phyloP scores from a whole-genome alignment of 495 filamentous ascomycete species.

The Penicillium angulare region DNA sequence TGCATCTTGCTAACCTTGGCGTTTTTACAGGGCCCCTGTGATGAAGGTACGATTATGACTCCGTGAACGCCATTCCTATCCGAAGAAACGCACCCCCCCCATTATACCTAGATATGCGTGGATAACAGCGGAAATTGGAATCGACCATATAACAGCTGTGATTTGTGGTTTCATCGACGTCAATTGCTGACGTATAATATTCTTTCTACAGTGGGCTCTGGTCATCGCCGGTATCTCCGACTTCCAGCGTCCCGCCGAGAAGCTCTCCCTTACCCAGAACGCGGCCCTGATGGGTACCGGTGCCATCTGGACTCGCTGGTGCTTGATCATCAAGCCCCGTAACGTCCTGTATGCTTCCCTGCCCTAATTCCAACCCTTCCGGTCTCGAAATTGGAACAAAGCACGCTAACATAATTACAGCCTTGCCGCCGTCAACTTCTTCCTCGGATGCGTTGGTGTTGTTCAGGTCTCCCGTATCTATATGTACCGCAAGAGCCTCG shows the following conservation, averaged over 20 bases:
- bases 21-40: slow-evolving; percentile 74
- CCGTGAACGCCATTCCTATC: slow-evolving; percentile 1
- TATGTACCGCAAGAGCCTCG: slow-evolving; percentile 61
- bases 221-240: slow-evolving; percentile 91
- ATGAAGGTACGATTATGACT: slow-evolving; percentile 72
- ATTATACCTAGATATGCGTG: no score
- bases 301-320: slow-evolving; percentile 97
- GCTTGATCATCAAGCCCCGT: slow-evolving; percentile 89
- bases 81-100: slow-evolving; percentile 7
- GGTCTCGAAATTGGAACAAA: background rate
- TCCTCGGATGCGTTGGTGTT: slow-evolving; percentile 83
- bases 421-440: slow-evolving; percentile 96
- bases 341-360: slow-evolving; percentile 70
- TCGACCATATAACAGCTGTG: background rate
- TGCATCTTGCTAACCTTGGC: slow-evolving; percentile 12
- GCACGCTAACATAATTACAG: slow-evolving; percentile 37
- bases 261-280: slow-evolving; percentile 91
- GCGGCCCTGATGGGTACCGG: slow-evolving; percentile 84
- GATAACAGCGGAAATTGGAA: background rate
- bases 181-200: background rate
- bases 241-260: slow-evolving; percentile 86
- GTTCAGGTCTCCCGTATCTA: slow-evolving; percentile 78
- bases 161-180: background rate
- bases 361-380: background rate
- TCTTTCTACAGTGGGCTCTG: slow-evolving; percentile 67